Base-by-base conservation (phyloP, 495 filamentous ascomycete species). In the Entonaema liquescens region DNA sequence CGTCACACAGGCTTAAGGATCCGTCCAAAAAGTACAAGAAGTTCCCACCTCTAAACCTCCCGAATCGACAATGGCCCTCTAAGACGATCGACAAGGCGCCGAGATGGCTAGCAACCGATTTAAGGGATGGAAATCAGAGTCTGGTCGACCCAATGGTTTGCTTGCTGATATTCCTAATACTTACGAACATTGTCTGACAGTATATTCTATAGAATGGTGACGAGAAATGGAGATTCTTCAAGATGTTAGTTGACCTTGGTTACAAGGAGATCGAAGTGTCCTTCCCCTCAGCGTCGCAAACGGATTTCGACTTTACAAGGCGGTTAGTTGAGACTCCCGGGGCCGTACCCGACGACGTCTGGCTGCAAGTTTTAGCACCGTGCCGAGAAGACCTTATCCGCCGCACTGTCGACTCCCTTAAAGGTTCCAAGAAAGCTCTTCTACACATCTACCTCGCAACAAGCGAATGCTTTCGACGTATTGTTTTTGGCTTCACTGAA, bases 211-310 rank as follows among this genome's bases (percentile, higher is more conserved):
- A 96, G 93, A 94, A 94, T 70, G 92, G 92, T 67, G 91, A 97
- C 40, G 93, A 98, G 83, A 99, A 99, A 86, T 95, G 89, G 87
- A 81, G 84, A 66, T 98, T 95, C 83, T 99, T 99, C 84, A 87
- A 92, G 80, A 97, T 97, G 93, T 87, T 99, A 33, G 89, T 92
- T 69, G 89, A 92, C 69, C 89, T 98, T 54, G 95, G 95, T 67
- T 98, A 98, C 85, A 98, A 98, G 80, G 95, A 99, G 80, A 97
- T 99, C 72, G 95, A 99, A 79, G 90, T 98, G 11, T 97, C 94
- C 1, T 98, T 97, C 81, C 95, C 95, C 35, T 96, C 94, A 5
- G 92, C 95, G 19, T 96, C 93, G 28, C 90, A 97, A 79, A 96
- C 90, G 73, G 95, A 98, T 77, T 98, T 93, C 83, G 93, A 97